Conservation (phyloP, 345 rosid species). For the Turritis glabra region DNA sequence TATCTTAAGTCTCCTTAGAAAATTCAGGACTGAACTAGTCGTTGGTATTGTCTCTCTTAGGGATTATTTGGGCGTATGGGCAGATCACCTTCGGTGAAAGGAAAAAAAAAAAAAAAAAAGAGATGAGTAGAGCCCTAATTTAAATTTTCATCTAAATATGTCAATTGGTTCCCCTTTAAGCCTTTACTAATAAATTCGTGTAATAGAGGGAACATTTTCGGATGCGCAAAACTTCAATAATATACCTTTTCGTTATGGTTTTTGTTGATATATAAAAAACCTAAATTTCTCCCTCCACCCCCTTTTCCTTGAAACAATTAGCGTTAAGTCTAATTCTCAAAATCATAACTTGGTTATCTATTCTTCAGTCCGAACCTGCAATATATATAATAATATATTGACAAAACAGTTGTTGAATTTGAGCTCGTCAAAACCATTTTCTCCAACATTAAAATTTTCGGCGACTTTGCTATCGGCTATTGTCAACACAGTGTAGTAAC, state of each 20-base stretch:
- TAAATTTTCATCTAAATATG: neutral
- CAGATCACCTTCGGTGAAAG: no score
- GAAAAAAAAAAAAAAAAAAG: no score
- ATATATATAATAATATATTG: no score
- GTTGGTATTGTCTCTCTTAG: no score
- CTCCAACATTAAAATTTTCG: neutral
- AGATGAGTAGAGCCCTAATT: neutral
- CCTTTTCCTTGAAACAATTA: neutral
- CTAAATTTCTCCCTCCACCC: neutral
- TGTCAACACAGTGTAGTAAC: slow-evolving; percentile 5
- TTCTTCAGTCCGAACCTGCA: no score
- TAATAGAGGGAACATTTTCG: no score
- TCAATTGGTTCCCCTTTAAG: neutral
- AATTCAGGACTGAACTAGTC: no score
- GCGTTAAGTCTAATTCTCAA: neutral
- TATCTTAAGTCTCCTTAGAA: no score
- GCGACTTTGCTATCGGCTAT: slow-evolving; percentile 6
- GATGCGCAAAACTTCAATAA: neutral
- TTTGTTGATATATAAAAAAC: neutral
- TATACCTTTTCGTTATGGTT: no score
- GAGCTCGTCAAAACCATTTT: slow-evolving; percentile 8
- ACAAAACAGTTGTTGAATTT: slow-evolving; percentile 6
- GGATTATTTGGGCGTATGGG: no score
- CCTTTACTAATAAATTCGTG: neutral
- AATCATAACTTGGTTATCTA: neutral